These are phyloP conservation scores for Flaveria linearis DNA, from an alignment of 129 eudicot genomes.

Conservation along the genomic window DNA sequence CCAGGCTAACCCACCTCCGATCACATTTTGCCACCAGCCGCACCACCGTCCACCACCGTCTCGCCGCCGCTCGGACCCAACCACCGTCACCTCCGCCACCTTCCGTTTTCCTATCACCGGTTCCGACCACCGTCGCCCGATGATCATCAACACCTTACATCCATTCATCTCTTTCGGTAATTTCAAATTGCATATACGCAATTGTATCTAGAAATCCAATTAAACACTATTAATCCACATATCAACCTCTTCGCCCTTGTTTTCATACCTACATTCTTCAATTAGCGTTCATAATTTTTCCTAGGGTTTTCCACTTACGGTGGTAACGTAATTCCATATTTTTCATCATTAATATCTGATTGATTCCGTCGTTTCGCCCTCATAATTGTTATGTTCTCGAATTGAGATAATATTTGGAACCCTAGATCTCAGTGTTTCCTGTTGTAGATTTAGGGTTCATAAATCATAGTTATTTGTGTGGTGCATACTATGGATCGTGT, in stretches of 20 bases:
- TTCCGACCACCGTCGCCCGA: constrained; percentile 20
- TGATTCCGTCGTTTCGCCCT: neutral
- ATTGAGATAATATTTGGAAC: neutral
- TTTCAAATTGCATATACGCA: constrained; percentile 6
- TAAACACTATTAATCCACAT: neutral
- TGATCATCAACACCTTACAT: neutral
- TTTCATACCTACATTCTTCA: constrained; percentile 6
- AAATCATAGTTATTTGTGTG: neutral
- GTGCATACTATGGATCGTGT: constrained; percentile 52
- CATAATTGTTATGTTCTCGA: neutral
- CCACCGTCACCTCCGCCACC: neutral
- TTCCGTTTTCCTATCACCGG: neutral
- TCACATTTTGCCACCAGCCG: neutral
- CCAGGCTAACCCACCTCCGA: too few species aligned
- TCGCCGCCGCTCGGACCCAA: neutral
- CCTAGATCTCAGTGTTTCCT: constrained; percentile 5
- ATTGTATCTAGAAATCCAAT: neutral
- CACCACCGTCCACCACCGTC: neutral
- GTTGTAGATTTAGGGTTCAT: constrained; percentile 28
- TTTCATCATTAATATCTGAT: too few species aligned
- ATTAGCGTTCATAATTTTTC: neutral
- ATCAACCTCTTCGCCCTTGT: neutral
- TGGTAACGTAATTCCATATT: too few species aligned
- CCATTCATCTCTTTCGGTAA: constrained; percentile 28
- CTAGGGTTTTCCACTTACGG: too few species aligned